Evolutionary conservation across 768 basidiomycete species (phyloP).

Genomic region (Chalciporus piperatus): DNA sequence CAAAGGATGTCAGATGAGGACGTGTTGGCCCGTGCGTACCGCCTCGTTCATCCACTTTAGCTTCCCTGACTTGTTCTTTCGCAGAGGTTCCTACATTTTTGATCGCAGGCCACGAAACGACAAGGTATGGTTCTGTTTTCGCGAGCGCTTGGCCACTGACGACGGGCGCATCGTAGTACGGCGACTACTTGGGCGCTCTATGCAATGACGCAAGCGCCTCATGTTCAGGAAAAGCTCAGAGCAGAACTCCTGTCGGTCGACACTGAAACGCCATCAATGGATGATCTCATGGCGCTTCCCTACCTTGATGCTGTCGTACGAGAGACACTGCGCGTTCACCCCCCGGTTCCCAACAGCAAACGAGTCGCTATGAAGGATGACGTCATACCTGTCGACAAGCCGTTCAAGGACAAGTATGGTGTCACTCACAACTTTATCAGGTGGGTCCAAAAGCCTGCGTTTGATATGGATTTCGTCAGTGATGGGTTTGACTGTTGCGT

Average conservation of each 20-base stretch:
- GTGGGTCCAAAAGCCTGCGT: conserved; percentile 21
- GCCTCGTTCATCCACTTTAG: too few species aligned
- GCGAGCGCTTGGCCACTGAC: neutral
- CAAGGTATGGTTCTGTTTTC: conserved; percentile 34
- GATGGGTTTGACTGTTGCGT: neutral
- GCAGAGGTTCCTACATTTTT: conserved; percentile 62
- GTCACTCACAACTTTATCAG: conserved; percentile 36
- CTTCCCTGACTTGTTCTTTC: neutral
- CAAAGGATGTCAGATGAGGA: conserved; percentile 62
- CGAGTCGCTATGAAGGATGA: conserved; percentile 52
- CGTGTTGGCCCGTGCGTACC: conserved; percentile 49
- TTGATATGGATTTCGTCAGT: neutral
- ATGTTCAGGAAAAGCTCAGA: conserved; percentile 54
- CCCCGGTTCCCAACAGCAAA: conserved; percentile 45
- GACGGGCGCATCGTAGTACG: conserved; percentile 20
- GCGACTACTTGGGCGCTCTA: conserved; percentile 59
- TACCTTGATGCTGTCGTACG: conserved; percentile 68
- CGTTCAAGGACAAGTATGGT: conserved; percentile 45
- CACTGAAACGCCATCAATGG: conserved; percentile 64
- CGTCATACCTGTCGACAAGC: conserved; percentile 46
- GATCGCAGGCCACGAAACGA: conserved; percentile 59
- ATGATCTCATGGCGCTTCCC: conserved; percentile 60
- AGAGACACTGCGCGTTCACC: conserved; percentile 56
- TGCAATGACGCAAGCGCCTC: conserved; percentile 46
- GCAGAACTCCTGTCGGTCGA: conserved; percentile 51